Base-by-base conservation (phyloP, 441 rosid species). In the Aquilaria agallochum region DNA sequence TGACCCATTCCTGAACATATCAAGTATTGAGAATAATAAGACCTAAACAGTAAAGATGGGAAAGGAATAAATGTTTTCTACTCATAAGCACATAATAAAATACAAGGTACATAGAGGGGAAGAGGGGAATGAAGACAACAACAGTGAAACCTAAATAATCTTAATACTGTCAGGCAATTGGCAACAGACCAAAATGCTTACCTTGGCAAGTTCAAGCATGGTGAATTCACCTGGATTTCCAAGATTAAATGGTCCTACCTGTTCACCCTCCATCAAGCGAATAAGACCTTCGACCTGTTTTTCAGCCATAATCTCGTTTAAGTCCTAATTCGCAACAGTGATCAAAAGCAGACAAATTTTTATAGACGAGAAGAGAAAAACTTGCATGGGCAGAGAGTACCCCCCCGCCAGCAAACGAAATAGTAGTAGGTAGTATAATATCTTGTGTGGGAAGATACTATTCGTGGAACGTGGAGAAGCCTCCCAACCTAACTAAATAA, bases 211-310 rank as follows among this genome's bases (percentile, higher is more conserved):
- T 68, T 88, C 95, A 67, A 88, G 81, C 98, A 92, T 92, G 64
- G 98, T 92, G 76, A 92, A 92, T 86, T 92, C 98, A 48, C 98
- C 98, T 1, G 98, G 98, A 73, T 92, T 92, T 14, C 98, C 98
- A 34, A 92, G 94, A 77, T 92, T 92, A 76, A 92, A 88, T 60
- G 91, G 91, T 31, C 95, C 95, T 49, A 85, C 92, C 42, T 90
- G 94, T 66, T 90, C 96, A 54, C 95, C 95, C 74, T 85, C 96
- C 96, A 90, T 90, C 56, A 90, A 80, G 40, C 94, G 89, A 92
- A 90, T 87, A 76, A 90, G 71, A 64, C 95, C 96, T 74, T 87
- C 96, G 53, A 90, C 96, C 96, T 90, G 69, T 60, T 60, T 31
- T 45, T 45, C 34, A 20, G 27, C 44, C 64, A 31, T 27, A 10